Base-by-base conservation (phyloP, 768 basidiomycete genomes). In the Termitomyces sp. region DNA sequence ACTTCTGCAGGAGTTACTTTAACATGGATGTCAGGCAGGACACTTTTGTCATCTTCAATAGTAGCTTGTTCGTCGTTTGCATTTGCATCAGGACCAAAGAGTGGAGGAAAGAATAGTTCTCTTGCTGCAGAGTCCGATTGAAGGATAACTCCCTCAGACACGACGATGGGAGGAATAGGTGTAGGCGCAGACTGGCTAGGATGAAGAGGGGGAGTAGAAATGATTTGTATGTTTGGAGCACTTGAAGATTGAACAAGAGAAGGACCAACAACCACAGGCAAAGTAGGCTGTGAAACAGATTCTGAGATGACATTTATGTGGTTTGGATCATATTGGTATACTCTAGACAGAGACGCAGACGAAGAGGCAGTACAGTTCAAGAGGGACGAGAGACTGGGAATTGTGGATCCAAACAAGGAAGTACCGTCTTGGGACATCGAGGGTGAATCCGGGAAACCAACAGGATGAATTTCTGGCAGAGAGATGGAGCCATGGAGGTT, bases 371-470 rank as follows among this genome's bases (percentile, higher is more conserved):
- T 56, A 41, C 57, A 58, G n/a, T 61, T 57, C 40, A 64, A 36
- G 35, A 64, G 61, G 20, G 63, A 61, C 2, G 63, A 64, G 51
- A 61, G 63, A 56, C 63, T 64, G 3, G 63, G 63, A 26, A 55
- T 55, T 13, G 63, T 47, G 4, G 63, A 64, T 20, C 50, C 51
- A 44, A 59, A 56, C 35, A 57, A 51, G n/a, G 60, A 50, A 41
- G 55, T 55, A 7, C 49, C 47, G 12, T 46, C 26, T n/a, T 33
- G 26, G 23, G 55, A 50, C 16, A 48, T 40, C 32, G 55, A 55
- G 13, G 55, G 49, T 44, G 57, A 61, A 26, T 40, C 54, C 9
- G 57, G 32, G 13, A 59, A 53, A 26, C 46, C 36, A 44, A 50
- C 30, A 20, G 57, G 50, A 43, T 50, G 55, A 6, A 64, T 58